Base-by-base conservation (phyloP, 2,329 filamentous ascomycete genomes). In the Apiospora kogelbergensis region DNA sequence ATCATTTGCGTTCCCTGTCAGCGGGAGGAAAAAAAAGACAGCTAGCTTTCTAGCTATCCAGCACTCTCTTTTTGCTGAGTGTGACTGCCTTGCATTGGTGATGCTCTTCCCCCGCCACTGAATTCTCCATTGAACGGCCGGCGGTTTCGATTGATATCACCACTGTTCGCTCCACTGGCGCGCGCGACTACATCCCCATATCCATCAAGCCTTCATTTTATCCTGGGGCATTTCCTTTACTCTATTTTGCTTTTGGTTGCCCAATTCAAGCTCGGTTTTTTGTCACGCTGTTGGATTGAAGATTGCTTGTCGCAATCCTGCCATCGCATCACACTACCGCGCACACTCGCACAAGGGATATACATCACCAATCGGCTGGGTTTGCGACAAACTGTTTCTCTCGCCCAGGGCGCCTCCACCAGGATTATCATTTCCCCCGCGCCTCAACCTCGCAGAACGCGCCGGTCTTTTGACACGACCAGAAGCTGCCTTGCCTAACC, bases 31-130 rank as follows among this genome's bases (percentile, higher is more conserved):
- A 46, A 37, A 37, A 60, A 37, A 60, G 53, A 60, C 30, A 60
- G 30, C 53, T 60, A 60, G 26, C 48, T 57, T 33, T 33, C 48
- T 33, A 57, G 53, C 53, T 60, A n/a, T 60, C 53, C 10, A n/a
- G 30, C 17, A 17, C 30, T 65, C 37, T 44, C 22, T 65, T 42
- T 44, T 42, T 44, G 40, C 40, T 44, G 40, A 15, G 22, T 20
- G 40, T 33, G 42, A 24, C 20, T 65, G 53, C 20, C n/a, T 60
- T 60, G 53, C 26, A 37, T n/a, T 67, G 65, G 44, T 67, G 65
- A 67, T 67, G 65, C 45, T 45, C 45, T 57, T 67, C n/a, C 45
- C 65, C 65, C 65, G 65, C 65, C 65, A 67, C 65, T 45, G 65
- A 67, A 67, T 67, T 67, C 53, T 60, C 30, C 30, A 60, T 57